Evolutionary conservation across 208 protist genomes (phyloP), one percentile per base, ranked within the genome.

Genomic region (Wallacemonas sp.): DNA sequence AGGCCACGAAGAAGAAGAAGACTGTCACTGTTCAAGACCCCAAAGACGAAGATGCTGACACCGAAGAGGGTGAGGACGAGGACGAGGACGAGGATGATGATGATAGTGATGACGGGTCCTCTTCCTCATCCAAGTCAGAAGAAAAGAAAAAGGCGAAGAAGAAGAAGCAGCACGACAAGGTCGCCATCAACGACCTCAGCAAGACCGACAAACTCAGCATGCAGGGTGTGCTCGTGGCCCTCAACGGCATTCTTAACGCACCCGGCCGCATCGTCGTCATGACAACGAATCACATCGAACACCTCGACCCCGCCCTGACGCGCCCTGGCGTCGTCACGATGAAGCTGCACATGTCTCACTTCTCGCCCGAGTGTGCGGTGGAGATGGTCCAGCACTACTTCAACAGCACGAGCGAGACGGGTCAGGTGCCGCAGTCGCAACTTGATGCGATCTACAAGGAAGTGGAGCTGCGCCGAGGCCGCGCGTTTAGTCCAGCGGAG

Each of bases 231-330:
- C 79, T 98, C 2, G 96, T 98, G 58, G 88, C 94, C 2, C 82
- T 99, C 30, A 94, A 95, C 38, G 97, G 98, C 30, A 80, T 99
- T 26, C 77, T 93, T 2, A 81, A 93, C 57, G 65, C 81, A 14
- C 96, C 98, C 4, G 87, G 89, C 39, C 81, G 92, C 21, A 90
- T 98, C 23, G 71, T 98, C 27, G 76, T 98, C 24, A 95, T 98
- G 87, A 98, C 95, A 3, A 98, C 93, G n/a, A 98, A 98, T 72
- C 92, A 97, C 72, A 76, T 95, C 27, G 93, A 98, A 30, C 75
- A 85, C 48, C 79, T 98, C 6, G 78, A 96, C 61, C 77, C 85
- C 5, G 87, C 90, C 2, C 64, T 98, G n/a, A 54, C 94, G 17
- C 75, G 88, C 26, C 91, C 91, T 12, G 95, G 95, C 12, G 81